Conservation (phyloP, 73 alveolate genomes). For the Paramecium caudatum region DNA sequence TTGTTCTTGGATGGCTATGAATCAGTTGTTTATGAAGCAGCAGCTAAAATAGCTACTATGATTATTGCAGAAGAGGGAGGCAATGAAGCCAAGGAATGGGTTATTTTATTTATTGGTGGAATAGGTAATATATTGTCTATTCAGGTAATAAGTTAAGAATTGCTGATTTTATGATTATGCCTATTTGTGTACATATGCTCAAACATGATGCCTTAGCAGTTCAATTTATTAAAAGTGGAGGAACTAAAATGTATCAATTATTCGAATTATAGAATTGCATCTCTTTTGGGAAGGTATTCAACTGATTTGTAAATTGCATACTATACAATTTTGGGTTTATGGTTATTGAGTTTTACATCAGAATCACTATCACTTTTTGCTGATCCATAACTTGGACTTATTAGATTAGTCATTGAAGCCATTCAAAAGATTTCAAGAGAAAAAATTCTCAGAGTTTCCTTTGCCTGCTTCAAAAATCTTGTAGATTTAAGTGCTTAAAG, state of each 20-base stretch:
- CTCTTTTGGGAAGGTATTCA: slow-evolving; percentile 37
- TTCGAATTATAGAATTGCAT: background rate
- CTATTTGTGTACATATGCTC: slow-evolving; percentile 54
- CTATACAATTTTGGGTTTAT: slow-evolving; percentile 68
- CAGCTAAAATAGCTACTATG: slow-evolving; percentile 74
- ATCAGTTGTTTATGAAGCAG: slow-evolving; percentile 73
- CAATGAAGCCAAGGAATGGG: slow-evolving; percentile 67
- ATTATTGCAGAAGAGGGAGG: slow-evolving; percentile 74
- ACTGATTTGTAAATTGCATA: slow-evolving; percentile 67
- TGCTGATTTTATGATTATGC: slow-evolving; percentile 63
- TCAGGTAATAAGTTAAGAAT: slow-evolving; percentile 9
- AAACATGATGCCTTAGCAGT: slow-evolving; percentile 59
- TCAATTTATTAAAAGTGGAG: slow-evolving; percentile 34
- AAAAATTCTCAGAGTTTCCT: slow-evolving; percentile 73
- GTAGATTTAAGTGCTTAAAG: slow-evolving; percentile 39
- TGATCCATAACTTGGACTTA: slow-evolving; percentile 66
- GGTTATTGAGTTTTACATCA: slow-evolving; percentile 56
- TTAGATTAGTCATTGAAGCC: slow-evolving; percentile 67
- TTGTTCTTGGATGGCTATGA: slow-evolving; percentile 71
- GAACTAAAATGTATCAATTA: slow-evolving; percentile 3
- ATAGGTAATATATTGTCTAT: background rate
- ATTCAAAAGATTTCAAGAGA: slow-evolving; percentile 77
- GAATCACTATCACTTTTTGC: slow-evolving; percentile 57
- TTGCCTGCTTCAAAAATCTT: slow-evolving; percentile 72
- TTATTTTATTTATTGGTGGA: slow-evolving; percentile 46